A percentile compares a stretch with the other conserved stretches of the same genome.
Conservation (phyloP, 2,329 filamentous ascomycete species). For the Chalara sp. region DNA sequence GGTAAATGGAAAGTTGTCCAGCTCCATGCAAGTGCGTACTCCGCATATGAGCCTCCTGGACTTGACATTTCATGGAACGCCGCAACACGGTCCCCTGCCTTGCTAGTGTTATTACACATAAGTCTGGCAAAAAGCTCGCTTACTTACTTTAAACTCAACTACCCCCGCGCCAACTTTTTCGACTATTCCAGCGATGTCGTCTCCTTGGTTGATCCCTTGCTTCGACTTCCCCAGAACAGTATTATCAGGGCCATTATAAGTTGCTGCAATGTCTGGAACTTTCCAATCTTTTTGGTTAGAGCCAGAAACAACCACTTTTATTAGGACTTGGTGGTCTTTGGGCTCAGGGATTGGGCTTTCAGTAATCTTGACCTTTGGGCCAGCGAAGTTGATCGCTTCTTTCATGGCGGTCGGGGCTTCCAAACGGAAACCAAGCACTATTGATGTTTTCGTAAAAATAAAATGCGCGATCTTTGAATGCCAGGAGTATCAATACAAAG, state of each 20-base stretch:
- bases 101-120: slow-evolving; percentile 37
- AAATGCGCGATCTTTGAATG: no score
- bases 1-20: slow-evolving; percentile 41
- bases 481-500: no score
- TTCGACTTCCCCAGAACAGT: neutral
- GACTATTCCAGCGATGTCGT: slow-evolving; percentile 31
- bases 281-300: slow-evolving; percentile 19
- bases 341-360: slow-evolving; percentile 15
- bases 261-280: neutral
- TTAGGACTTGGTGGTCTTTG: slow-evolving; percentile 12
- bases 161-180: slow-evolving; percentile 41
- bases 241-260: neutral
- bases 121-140: slow-evolving; percentile 35
- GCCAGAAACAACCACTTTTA: slow-evolving; percentile 17
- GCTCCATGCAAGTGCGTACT: slow-evolving; percentile 48
- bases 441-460: no score
- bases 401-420: no score
- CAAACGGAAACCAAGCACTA: no score
- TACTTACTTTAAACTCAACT: slow-evolving; percentile 32
- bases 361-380: slow-evolving; percentile 7
- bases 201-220: slow-evolving; percentile 15
- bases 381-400: neutral
- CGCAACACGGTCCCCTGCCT: slow-evolving; percentile 36
- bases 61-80: slow-evolving; percentile 42
- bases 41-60: slow-evolving; percentile 46